A percentile compares a stretch with the other conserved stretches of the same genome.
Conservation (phyloP, 2,329 filamentous ascomycete genomes). For the Penicillium hordei region DNA sequence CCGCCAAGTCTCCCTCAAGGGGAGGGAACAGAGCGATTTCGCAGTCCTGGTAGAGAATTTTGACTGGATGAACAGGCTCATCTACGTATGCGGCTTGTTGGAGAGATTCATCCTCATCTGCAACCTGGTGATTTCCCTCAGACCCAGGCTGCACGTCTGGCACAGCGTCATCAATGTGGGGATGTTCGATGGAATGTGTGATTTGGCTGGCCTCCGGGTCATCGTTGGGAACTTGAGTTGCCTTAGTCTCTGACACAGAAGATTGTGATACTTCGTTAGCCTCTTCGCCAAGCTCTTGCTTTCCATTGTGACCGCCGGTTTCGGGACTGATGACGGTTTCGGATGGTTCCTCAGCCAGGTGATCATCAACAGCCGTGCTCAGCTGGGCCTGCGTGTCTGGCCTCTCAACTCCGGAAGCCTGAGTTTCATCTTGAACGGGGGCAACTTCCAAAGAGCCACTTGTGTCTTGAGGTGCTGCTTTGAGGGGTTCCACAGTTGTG, state of each 20-base stretch:
- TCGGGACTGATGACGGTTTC: not conserved
- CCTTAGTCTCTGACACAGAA: conserved; percentile 1
- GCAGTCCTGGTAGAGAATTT: conserved; percentile 55
- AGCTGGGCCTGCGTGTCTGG: not conserved
- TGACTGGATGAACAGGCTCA: conserved; percentile 48
- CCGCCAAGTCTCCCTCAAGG: conserved; percentile 52
- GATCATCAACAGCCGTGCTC: not conserved
- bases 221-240: conserved; percentile 13
- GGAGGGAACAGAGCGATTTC: conserved; percentile 62
- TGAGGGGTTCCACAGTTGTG: conserved; percentile 3
- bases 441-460: not conserved
- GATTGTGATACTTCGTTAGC: conserved; percentile 24
- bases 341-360: conserved; percentile 3
- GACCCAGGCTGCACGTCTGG: conserved; percentile 6
- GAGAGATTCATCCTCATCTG: conserved; percentile 19
- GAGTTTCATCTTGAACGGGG: not conserved
- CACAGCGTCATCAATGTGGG: conserved; percentile 3
- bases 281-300: conserved; percentile 14
- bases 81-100: conserved; percentile 17
- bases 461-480: conserved; percentile 6
- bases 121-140: conserved; percentile 10
- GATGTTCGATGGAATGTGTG: conserved; percentile 11
- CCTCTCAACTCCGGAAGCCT: not conserved
- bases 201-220: conserved; percentile 17
- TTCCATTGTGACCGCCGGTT: not conserved